Conservation (phyloP, 83 land plant species). For the Picea engelmannii region DNA sequence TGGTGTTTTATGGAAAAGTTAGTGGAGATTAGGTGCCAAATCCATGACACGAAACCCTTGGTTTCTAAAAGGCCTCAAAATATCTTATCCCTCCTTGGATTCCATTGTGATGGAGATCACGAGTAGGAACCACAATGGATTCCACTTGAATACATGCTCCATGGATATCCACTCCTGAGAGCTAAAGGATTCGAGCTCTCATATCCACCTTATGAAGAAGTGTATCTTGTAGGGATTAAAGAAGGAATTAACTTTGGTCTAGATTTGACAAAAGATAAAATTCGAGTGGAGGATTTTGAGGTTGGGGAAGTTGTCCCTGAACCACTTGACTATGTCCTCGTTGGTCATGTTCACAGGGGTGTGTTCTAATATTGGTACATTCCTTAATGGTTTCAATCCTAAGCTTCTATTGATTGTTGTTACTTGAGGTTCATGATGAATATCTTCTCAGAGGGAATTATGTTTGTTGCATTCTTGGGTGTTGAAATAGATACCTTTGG, state of each 20-base stretch:
- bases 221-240: slow-evolving; percentile 30
- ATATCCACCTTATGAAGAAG: slow-evolving; percentile 75
- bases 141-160: slow-evolving; percentile 57
- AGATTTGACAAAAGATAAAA: slow-evolving; percentile 18
- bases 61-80: too few relatives aligned
- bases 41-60: too few relatives aligned
- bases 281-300: slow-evolving; percentile 7
- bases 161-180: slow-evolving; percentile 36
- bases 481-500: too few relatives aligned
- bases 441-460: too few relatives aligned
- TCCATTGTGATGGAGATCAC: slow-evolving; percentile 61
- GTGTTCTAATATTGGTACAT: too few relatives aligned
- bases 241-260: slow-evolving; percentile 31
- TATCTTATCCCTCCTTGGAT: slow-evolving; percentile 26
- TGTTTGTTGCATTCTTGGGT: too few relatives aligned
- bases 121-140: slow-evolving; percentile 30
- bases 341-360: too few relatives aligned
- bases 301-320: not conserved
- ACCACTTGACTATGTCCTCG: not conserved
- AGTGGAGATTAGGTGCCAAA: too few relatives aligned
- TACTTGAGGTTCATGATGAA: too few relatives aligned
- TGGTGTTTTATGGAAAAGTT: too few relatives aligned
- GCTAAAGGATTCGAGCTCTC: slow-evolving; percentile 43
- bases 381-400: too few relatives aligned
- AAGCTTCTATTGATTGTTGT: too few relatives aligned